Evolutionary conservation across 2,329 filamentous ascomycete genomes (phyloP).

Genomic region (Aspergillus sp.): DNA sequence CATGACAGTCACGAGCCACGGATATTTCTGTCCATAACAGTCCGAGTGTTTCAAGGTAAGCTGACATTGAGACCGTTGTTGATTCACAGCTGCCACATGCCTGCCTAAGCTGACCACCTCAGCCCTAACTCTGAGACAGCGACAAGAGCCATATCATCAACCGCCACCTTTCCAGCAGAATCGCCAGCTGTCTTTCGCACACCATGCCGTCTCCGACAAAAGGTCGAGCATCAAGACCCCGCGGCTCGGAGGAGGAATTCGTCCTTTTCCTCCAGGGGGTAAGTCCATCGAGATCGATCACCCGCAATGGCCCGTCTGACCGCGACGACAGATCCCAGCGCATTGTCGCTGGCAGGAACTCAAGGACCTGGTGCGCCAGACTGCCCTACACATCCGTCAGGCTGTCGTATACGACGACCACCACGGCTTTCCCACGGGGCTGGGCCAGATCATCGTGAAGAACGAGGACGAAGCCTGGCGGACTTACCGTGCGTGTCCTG

Average conservation of each 20-base stretch:
- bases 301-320: conserved; percentile 10
- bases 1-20: neutral
- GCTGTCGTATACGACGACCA: conserved; percentile 45
- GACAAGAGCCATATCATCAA: no score
- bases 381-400: conserved; percentile 43
- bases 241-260: conserved; percentile 41
- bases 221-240: conserved; percentile 26
- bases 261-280: conserved; percentile 45
- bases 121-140: no score
- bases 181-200: neutral
- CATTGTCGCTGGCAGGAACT: conserved; percentile 46
- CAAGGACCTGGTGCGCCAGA: conserved; percentile 45
- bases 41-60: neutral
- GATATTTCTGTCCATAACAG: neutral
- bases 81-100: neutral
- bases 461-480: conserved; percentile 45
- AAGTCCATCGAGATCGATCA: conserved; percentile 14
- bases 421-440: conserved; percentile 40
- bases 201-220: conserved; percentile 32
- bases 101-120: neutral
- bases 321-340: conserved; percentile 34
- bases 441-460: conserved; percentile 45
- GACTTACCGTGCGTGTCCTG: conserved; percentile 38
- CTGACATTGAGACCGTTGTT: no score
- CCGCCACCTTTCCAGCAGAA: neutral